phyloP scores from a whole-genome alignment of 495 filamentous ascomycete genomes.

The Xeromyces bisporus region DNA sequence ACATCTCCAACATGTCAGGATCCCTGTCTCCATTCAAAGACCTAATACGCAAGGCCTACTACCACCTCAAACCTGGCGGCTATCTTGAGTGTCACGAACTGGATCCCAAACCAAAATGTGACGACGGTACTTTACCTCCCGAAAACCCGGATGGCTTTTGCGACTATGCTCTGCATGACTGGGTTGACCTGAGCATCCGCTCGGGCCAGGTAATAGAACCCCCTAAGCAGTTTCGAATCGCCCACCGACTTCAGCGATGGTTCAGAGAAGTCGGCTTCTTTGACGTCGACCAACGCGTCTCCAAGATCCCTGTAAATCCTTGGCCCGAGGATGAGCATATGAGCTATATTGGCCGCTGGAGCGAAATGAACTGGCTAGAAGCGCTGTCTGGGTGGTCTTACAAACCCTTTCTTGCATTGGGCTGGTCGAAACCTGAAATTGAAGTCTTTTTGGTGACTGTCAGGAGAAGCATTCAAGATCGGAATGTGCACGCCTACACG shows the following conservation, averaged over 20 bases:
- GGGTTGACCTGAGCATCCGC: conserved; percentile 31
- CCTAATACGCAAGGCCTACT: conserved; percentile 23
- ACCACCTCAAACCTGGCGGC: conserved; percentile 44
- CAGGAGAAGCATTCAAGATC: conserved; percentile 36
- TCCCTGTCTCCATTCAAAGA: conserved; percentile 23
- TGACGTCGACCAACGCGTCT: conserved; percentile 38
- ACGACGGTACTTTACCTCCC: conserved; percentile 42
- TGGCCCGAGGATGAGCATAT: conserved; percentile 42
- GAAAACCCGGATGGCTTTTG: conserved; percentile 25
- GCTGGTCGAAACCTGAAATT: conserved; percentile 32
- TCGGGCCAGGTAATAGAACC: conserved; percentile 32
- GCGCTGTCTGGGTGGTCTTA: conserved; percentile 31
- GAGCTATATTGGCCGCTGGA: conserved; percentile 31
- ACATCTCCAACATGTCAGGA: conserved; percentile 27
- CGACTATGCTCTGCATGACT: conserved; percentile 30
- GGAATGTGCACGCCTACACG: conserved; percentile 36
- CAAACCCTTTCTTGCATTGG: conserved; percentile 24
- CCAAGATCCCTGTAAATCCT: conserved; percentile 40
- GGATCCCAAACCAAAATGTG: conserved; percentile 36
- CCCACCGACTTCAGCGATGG: conserved; percentile 34
- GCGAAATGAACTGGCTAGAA: conserved; percentile 23
- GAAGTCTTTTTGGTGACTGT: conserved; percentile 45
- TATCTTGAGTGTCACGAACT: conserved; percentile 50
- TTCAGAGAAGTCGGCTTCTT: conserved; percentile 46
- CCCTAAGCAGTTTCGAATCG: conserved; percentile 33